These are phyloP conservation scores for Aspergillus sp. DNA, from an alignment of 2,329 filamentous ascomycete genomes.

Conservation along the genomic window DNA sequence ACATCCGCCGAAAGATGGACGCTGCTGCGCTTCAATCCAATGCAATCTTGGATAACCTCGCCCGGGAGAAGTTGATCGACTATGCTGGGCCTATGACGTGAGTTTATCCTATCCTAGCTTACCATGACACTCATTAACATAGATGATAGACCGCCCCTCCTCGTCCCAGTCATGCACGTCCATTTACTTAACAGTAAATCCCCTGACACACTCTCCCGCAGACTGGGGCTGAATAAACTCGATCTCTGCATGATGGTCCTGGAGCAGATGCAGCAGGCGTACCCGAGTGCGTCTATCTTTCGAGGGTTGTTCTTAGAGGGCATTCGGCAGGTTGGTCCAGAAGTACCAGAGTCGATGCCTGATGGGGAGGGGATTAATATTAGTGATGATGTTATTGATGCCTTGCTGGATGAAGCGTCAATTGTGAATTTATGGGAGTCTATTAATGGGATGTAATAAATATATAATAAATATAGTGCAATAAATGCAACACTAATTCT, in stretches of 20 bases:
- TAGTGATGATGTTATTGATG: conserved; percentile 2
- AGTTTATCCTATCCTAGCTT: conserved; percentile 2
- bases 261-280: conserved; percentile 16
- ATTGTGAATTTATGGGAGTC: conserved; percentile 6
- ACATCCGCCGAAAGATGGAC: conserved; percentile 17
- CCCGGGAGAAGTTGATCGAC: conserved; percentile 16
- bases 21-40: conserved; percentile 23
- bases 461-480: too few relatives aligned
- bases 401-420: conserved; percentile 3
- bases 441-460: too few relatives aligned
- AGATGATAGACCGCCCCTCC: conserved; percentile 6
- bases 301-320: conserved; percentile 7
- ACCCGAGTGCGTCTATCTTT: conserved; percentile 7
- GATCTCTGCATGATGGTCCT: conserved; percentile 18
- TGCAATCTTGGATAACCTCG: conserved; percentile 20
- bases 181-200: conserved; percentile 22
- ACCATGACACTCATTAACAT: background rate
- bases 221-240: conserved; percentile 15
- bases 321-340: conserved; percentile 5
- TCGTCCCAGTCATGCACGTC: conserved; percentile 21
- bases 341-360: background rate
- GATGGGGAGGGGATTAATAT: background rate
- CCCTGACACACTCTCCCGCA: conserved; percentile 8
- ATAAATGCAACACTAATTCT: too few relatives aligned
- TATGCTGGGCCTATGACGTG: conserved; percentile 20